Evolutionary conservation across 139 green algal species (phyloP).

Genomic region (Prasinococcaceae sp.): DNA sequence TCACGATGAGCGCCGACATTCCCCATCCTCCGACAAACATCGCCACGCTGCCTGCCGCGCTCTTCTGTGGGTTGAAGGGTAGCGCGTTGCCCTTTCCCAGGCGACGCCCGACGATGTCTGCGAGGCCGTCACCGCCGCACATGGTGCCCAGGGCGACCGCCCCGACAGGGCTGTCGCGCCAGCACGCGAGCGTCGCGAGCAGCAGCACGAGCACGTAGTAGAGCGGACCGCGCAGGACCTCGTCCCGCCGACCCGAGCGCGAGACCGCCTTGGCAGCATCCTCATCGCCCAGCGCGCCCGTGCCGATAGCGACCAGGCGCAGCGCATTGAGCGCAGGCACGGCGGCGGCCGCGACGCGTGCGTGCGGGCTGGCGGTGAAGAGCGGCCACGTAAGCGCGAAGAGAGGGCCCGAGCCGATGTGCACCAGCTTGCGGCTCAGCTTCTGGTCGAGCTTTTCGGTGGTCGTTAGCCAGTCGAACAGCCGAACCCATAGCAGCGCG

Average conservation of each 20-base stretch:
- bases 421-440: conserved; percentile 80
- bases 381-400: conserved; percentile 72
- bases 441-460: conserved; percentile 35
- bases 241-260: conserved; percentile 16
- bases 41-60: conserved; percentile 62
- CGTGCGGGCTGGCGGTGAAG: conserved; percentile 47
- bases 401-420: conserved; percentile 69
- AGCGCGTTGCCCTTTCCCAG: conserved; percentile 39
- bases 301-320: conserved; percentile 43
- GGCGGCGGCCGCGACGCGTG: conserved; percentile 37
- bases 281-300: conserved; percentile 38
- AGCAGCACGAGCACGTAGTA: conserved; percentile 71
- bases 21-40: conserved; percentile 44
- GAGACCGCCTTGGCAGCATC: conserved; percentile 57
- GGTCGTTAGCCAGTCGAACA: conserved; percentile 15
- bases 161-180: conserved; percentile 43
- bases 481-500: conserved; percentile 12
- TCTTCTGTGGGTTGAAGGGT: conserved; percentile 75
- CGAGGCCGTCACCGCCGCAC: conserved; percentile 60
- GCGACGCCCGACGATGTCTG: conserved; percentile 77
- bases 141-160: conserved; percentile 41
- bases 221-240: conserved; percentile 50
- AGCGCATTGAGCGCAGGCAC: conserved; percentile 52
- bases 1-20: not conserved
- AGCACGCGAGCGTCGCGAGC: conserved; percentile 50